Percentiles rank a stretch among this genome's conserved stretches.
Conservation (phyloP, 352 stramenopile species). For the Thalassiosira livingstoniorum region DNA sequence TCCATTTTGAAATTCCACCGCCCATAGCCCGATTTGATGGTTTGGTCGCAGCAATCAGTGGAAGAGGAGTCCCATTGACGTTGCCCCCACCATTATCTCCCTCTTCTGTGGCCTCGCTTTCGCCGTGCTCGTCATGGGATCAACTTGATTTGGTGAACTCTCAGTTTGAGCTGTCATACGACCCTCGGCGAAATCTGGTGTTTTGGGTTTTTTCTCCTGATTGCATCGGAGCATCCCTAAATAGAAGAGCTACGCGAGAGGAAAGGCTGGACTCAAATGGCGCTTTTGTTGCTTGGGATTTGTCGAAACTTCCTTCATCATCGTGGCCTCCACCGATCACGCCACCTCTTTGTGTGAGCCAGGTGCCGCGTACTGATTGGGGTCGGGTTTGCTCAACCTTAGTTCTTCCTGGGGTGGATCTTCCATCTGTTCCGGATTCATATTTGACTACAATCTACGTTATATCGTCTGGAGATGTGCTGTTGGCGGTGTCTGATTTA, state of each 20-base stretch:
- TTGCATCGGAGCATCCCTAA: conserved; percentile 46
- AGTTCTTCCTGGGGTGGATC: conserved; percentile 28
- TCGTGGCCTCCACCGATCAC: conserved; percentile 39
- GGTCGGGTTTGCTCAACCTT: conserved; percentile 37
- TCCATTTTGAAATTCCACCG: conserved; percentile 51
- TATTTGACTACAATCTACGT: conserved; percentile 40
- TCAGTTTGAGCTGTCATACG: conserved; percentile 53
- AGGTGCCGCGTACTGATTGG: conserved; percentile 20
- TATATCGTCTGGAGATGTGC: conserved; percentile 38
- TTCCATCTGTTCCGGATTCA: neutral
- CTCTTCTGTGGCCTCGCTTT: conserved; percentile 36
- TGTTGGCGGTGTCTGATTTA: conserved; percentile 32
- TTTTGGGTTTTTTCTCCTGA: conserved; percentile 53
- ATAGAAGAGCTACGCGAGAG: conserved; percentile 38
- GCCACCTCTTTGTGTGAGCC: conserved; percentile 34
- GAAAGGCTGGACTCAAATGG: conserved; percentile 49
- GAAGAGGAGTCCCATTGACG: conserved; percentile 39
- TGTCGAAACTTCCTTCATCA: conserved; percentile 20
- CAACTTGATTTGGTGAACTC: conserved; percentile 45
- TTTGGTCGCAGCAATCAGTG: conserved; percentile 43
- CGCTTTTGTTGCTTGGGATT: conserved; percentile 39
- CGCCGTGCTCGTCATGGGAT: conserved; percentile 43
- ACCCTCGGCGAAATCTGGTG: conserved; percentile 40
- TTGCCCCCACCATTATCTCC: conserved; percentile 43
- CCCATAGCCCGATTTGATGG: conserved; percentile 53